A percentile compares a stretch with the other conserved stretches of the same genome.
phyloP scores from a whole-genome alignment of 352 stramenopile genomes.

The Phytophthora sansomeana region DNA sequence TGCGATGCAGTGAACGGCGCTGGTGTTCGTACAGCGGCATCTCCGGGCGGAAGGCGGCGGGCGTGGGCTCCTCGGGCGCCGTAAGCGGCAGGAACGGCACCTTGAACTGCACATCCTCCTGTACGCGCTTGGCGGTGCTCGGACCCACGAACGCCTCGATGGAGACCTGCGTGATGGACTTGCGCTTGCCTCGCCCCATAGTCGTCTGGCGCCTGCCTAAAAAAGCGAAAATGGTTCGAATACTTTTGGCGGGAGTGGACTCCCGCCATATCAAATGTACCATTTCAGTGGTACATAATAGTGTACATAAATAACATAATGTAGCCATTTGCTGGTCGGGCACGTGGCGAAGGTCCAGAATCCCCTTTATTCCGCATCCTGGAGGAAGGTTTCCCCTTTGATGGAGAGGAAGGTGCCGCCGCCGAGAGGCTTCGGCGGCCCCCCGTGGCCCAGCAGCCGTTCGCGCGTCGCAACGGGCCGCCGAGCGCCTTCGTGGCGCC shows the following conservation, averaged over 20 bases:
- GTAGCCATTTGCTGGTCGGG: not conserved
- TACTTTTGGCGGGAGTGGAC: constrained; percentile 6
- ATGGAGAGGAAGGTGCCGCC: constrained; percentile 44
- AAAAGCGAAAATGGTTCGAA: not conserved
- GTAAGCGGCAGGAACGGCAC: constrained; percentile 86
- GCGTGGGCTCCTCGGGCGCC: constrained; percentile 69
- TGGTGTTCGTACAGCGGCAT: constrained; percentile 84
- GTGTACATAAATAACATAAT: not conserved
- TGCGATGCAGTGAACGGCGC: constrained; percentile 83
- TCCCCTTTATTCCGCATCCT: not conserved
- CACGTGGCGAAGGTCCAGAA: constrained; percentile 29
- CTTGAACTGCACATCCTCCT: constrained; percentile 81
- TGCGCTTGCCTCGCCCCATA: constrained; percentile 34
- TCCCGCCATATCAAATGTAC: no score
- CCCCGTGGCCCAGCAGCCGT: constrained; percentile 23
- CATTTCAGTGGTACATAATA: no score
- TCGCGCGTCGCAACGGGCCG: constrained; percentile 12
- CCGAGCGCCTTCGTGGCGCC: constrained; percentile 3
- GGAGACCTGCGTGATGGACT: constrained; percentile 49
- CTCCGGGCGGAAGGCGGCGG: constrained; percentile 49
- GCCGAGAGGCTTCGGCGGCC: constrained; percentile 21
- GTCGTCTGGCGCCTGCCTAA: not conserved
- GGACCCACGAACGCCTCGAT: constrained; percentile 68
- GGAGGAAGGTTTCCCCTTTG: not conserved
- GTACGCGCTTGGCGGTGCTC: constrained; percentile 32